Conservation (phyloP, 2,329 filamentous ascomycete species). For the Thielaviopsis punctulata region DNA sequence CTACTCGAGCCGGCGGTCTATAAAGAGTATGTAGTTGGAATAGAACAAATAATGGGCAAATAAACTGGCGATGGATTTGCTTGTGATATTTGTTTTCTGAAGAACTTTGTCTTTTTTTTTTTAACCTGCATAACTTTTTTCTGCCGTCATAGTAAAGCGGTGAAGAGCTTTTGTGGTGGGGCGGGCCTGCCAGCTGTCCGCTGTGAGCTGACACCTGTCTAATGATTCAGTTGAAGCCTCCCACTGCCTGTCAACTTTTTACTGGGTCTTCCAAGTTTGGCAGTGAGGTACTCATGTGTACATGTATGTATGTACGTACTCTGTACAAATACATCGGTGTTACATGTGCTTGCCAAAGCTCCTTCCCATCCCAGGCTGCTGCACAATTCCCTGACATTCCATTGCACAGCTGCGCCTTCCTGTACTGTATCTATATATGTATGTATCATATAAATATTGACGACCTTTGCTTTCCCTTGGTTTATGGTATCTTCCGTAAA, state of each 20-base stretch:
- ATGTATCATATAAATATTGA: too few species aligned
- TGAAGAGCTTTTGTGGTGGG: neutral
- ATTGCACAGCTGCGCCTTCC: neutral
- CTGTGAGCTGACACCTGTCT: neutral
- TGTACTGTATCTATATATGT: too few species aligned
- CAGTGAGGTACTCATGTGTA: neutral
- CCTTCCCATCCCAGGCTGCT: neutral
- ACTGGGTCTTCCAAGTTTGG: neutral
- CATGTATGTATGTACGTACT: too few species aligned
- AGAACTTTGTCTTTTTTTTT: neutral
- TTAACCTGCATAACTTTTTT: constrained; percentile 7
- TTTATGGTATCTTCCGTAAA: too few species aligned
- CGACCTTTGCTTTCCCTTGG: neutral
- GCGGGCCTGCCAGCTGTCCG: neutral
- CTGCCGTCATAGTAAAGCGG: constrained; percentile 7
- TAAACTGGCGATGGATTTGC: neutral
- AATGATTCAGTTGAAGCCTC: neutral
- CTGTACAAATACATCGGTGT: neutral
- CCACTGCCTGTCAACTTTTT: neutral
- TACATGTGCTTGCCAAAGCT: neutral
- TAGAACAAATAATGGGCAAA: neutral
- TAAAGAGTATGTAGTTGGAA: neutral
- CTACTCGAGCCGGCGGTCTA: neutral
- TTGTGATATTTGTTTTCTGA: neutral
- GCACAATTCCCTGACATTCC: neutral